These are phyloP conservation scores for Sequoia sempervirens DNA, from an alignment of 75 land plant genomes.

Conservation along the genomic window DNA sequence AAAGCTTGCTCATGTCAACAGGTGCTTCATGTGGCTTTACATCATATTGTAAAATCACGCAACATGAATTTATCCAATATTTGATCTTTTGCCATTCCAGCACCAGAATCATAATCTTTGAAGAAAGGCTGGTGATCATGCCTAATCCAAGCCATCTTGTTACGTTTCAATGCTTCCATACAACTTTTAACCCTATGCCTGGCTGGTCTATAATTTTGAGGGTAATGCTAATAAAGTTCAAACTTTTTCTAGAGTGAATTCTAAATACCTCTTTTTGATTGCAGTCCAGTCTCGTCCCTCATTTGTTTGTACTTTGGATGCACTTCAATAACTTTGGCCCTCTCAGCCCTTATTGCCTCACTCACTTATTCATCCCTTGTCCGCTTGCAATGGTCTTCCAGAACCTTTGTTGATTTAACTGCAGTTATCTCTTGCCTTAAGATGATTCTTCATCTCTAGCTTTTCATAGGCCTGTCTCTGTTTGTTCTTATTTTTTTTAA, in stretches of 20 bases:
- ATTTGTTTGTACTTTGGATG: not conserved
- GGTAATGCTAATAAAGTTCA: not conserved
- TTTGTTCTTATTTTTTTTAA: too few species aligned
- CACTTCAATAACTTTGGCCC: not conserved
- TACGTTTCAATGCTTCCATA: not conserved
- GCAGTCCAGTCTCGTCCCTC: not conserved
- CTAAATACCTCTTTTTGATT: not conserved
- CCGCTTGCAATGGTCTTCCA: too few species aligned
- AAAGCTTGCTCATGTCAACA: not conserved
- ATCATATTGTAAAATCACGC: not conserved
- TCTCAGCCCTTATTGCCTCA: too few species aligned
- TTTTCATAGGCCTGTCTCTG: too few species aligned
- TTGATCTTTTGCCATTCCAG: not conserved
- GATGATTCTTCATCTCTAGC: too few species aligned
- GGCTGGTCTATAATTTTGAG: not conserved
- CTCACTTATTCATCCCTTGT: too few species aligned
- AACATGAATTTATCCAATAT: not conserved
- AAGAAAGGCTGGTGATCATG: not conserved
- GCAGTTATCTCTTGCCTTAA: too few species aligned
- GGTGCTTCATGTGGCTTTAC: not conserved
- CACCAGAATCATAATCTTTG: not conserved
- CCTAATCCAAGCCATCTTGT: not conserved
- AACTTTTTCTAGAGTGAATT: not conserved
- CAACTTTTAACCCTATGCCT: not conserved
- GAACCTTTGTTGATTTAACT: too few species aligned